phyloP scores from a whole-genome alignment of 139 green algal genomes.

The Bryopsis sp. region DNA sequence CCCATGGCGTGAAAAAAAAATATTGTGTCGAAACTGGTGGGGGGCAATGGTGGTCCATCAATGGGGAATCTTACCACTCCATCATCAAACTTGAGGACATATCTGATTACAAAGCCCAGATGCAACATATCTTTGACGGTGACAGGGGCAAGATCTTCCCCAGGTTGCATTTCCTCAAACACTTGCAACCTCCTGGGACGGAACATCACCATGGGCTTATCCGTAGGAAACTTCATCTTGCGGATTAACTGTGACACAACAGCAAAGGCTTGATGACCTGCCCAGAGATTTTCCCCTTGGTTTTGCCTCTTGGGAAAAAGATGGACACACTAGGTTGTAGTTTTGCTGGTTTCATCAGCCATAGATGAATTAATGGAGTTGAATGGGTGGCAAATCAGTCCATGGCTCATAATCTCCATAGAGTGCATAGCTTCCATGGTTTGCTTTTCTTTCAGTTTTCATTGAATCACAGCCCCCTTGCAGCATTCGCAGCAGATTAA shows the following conservation, averaged over 20 bases:
- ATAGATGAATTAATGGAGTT: no score
- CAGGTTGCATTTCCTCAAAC: constrained; percentile 4
- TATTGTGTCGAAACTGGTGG: not conserved
- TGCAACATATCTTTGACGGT: constrained; percentile 48
- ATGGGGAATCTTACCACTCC: constrained; percentile 34
- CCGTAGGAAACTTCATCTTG: constrained; percentile 35
- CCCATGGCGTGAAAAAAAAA: not conserved
- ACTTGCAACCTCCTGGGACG: constrained; percentile 48
- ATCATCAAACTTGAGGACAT: constrained; percentile 66
- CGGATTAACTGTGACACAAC: constrained; percentile 31
- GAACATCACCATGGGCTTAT: constrained; percentile 61
- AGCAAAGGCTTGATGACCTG: not conserved
- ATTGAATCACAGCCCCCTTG: no score
- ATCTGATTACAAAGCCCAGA: constrained; percentile 54
- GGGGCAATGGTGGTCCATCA: not conserved
- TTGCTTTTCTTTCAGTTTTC: no score
- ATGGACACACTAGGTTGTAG: no score
- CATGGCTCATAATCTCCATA: no score
- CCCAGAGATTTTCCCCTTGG: no score
- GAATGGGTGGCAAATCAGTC: no score
- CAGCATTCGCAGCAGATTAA: no score
- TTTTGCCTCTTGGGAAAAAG: no score
- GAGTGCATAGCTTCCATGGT: no score
- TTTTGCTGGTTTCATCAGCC: no score
- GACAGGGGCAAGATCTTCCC: constrained; percentile 24